phyloP scores from a whole-genome alignment of 805 yeast species.

The Priceomyces castillae region DNA sequence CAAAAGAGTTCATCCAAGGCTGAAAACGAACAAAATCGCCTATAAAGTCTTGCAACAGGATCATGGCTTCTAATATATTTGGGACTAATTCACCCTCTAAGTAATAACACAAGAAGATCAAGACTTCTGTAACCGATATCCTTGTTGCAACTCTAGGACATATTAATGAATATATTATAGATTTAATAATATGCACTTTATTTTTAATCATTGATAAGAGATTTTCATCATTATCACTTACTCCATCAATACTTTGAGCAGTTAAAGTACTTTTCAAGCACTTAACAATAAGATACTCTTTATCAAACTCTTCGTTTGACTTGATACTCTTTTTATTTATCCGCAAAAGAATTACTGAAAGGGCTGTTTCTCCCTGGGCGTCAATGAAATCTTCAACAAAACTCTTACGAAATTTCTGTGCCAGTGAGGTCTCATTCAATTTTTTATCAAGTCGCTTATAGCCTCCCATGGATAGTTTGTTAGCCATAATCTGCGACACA shows the following conservation, averaged over 20 bases:
- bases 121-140: conserved; percentile 39
- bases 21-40: conserved; percentile 38
- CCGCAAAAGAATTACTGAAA: conserved; percentile 36
- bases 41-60: conserved; percentile 29
- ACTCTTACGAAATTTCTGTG: conserved; percentile 17
- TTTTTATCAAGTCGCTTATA: conserved; percentile 34
- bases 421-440: conserved; percentile 19
- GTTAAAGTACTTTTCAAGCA: conserved; percentile 37
- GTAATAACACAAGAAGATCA: conserved; percentile 34
- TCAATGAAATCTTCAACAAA: conserved; percentile 36
- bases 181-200: conserved; percentile 32
- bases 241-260: conserved; percentile 13
- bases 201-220: conserved; percentile 11
- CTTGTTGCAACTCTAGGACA: conserved; percentile 42
- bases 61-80: conserved; percentile 30
- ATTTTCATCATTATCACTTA: conserved; percentile 8
- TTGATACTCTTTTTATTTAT: conserved; percentile 42
- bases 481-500: conserved; percentile 36
- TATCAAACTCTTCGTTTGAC: conserved; percentile 44
- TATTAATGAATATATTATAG: conserved; percentile 36
- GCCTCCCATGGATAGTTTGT: conserved; percentile 30
- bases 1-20: conserved; percentile 41
- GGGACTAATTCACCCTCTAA: conserved; percentile 24
- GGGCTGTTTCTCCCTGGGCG: conserved; percentile 45
- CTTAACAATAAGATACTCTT: conserved; percentile 35